These are phyloP conservation scores for Rostrohypoxylon terebratum DNA, from an alignment of 495 filamentous ascomycete genomes.

Conservation along the genomic window DNA sequence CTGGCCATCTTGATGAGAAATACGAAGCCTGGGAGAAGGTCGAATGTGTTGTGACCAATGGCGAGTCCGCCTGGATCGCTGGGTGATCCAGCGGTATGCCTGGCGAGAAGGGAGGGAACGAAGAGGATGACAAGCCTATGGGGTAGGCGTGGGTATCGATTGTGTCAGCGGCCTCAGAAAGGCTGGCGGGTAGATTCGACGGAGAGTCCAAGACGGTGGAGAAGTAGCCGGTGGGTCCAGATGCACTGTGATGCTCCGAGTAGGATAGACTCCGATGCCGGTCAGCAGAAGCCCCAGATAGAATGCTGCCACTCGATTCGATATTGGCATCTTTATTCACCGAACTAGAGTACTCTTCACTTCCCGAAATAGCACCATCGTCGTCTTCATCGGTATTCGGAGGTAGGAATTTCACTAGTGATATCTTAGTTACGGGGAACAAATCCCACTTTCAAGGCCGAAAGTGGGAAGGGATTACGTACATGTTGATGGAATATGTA, in stretches of 20 bases:
- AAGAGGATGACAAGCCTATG: not conserved
- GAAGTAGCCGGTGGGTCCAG: not conserved
- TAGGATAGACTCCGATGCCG: not conserved
- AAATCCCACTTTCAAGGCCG: not conserved
- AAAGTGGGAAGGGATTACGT: not conserved
- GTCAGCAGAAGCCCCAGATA: not conserved
- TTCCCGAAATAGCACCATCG: not conserved
- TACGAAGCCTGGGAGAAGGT: not conserved
- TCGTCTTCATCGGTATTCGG: not conserved
- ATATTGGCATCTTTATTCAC: not conserved
- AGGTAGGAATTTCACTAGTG: not conserved
- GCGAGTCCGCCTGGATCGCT: not conserved
- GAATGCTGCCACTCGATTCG: not conserved
- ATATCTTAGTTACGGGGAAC: not conserved
- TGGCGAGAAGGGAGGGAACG: not conserved
- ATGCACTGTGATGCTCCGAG: not conserved
- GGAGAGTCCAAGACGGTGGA: not conserved
- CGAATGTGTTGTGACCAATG: not conserved
- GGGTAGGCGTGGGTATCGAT: not conserved
- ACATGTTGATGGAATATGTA: not conserved
- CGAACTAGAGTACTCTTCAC: not conserved
- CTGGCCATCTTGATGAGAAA: not conserved
- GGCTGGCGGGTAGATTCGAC: not conserved
- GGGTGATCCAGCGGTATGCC: not conserved
- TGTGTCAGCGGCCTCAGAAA: not conserved